Percentiles rank a stretch among this genome's conserved stretches.
Evolutionary conservation across 2,329 filamentous ascomycete genomes (phyloP).

Genomic region (Aspergillus tamarii): DNA sequence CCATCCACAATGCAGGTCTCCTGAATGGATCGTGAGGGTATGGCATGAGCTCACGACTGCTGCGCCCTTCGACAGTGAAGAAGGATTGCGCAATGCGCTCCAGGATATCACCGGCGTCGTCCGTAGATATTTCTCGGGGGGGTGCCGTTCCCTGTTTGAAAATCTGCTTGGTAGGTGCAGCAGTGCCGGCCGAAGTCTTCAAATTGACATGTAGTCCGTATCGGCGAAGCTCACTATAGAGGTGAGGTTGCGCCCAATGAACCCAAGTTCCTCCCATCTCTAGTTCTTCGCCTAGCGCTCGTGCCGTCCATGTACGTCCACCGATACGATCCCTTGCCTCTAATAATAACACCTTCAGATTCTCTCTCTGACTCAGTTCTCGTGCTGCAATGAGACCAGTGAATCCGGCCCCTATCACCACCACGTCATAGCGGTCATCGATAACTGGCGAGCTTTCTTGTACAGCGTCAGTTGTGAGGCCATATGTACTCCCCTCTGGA

Average conservation of each 20-base stretch:
- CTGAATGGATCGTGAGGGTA: constrained; percentile 39
- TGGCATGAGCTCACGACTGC: constrained; percentile 38
- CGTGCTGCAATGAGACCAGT: constrained; percentile 37
- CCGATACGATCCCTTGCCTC: constrained; percentile 49
- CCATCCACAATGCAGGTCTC: constrained; percentile 30
- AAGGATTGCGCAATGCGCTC: constrained; percentile 28
- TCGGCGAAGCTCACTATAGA: constrained; percentile 33
- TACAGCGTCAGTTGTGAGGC: constrained; percentile 17
- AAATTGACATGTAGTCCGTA: constrained; percentile 27
- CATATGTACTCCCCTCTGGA: constrained; percentile 1
- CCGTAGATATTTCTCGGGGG: not conserved
- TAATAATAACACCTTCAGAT: constrained; percentile 32
- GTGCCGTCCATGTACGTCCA: constrained; percentile 46
- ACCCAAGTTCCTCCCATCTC: constrained; percentile 52
- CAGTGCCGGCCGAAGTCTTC: constrained; percentile 22
- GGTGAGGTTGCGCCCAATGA: constrained; percentile 37
- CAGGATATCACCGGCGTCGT: not conserved
- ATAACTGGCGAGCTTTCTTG: not conserved
- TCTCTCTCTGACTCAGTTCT: constrained; percentile 26
- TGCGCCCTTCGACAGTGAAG: constrained; percentile 35
- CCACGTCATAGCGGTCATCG: constrained; percentile 29
- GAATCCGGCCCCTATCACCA: constrained; percentile 39
- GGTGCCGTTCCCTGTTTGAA: constrained; percentile 1
- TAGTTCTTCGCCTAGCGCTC: constrained; percentile 36
- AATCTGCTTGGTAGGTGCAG: constrained; percentile 14